Percentiles rank a stretch among this genome's conserved stretches.
These are phyloP conservation scores for Fusarium humuli DNA, from an alignment of 2,329 filamentous ascomycete genomes.

Conservation along the genomic window DNA sequence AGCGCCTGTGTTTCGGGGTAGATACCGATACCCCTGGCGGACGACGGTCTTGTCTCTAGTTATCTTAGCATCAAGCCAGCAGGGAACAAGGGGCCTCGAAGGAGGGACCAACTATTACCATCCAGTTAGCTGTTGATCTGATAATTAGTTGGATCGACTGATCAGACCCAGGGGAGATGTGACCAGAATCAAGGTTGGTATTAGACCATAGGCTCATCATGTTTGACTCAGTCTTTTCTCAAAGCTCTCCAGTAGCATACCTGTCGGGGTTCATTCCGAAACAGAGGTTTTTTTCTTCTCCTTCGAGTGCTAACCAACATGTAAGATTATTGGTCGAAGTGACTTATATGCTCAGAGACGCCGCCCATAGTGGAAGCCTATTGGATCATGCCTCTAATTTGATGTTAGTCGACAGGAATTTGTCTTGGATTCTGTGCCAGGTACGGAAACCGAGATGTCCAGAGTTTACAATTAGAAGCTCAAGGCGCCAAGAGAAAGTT, in stretches of 20 bases:
- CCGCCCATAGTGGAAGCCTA: neutral
- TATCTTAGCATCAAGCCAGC: constrained; percentile 38
- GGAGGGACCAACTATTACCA: constrained; percentile 10
- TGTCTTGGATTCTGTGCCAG: constrained; percentile 1
- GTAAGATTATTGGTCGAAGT: constrained; percentile 30
- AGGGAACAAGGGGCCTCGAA: constrained; percentile 38
- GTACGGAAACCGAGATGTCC: neutral
- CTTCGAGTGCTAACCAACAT: constrained; percentile 6
- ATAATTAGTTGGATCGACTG: constrained; percentile 1
- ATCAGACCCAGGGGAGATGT: neutral
- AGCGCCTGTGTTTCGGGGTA: constrained; percentile 44
- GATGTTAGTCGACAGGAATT: constrained; percentile 11
- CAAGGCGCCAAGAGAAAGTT: neutral
- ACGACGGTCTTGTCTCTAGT: constrained; percentile 38
- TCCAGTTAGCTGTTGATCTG: constrained; percentile 3
- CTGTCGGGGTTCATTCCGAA: neutral
- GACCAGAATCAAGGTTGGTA: neutral
- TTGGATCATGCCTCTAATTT: constrained; percentile 7
- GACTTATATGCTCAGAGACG: neutral
- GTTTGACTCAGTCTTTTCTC: neutral
- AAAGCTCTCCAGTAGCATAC: neutral
- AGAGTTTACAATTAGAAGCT: neutral
- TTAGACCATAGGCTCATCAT: neutral
- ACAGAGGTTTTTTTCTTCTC: neutral
- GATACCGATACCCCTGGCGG: constrained; percentile 43